These are phyloP conservation scores for Beauveria caledonica DNA, from an alignment of 2,329 filamentous ascomycete genomes.

Conservation along the genomic window DNA sequence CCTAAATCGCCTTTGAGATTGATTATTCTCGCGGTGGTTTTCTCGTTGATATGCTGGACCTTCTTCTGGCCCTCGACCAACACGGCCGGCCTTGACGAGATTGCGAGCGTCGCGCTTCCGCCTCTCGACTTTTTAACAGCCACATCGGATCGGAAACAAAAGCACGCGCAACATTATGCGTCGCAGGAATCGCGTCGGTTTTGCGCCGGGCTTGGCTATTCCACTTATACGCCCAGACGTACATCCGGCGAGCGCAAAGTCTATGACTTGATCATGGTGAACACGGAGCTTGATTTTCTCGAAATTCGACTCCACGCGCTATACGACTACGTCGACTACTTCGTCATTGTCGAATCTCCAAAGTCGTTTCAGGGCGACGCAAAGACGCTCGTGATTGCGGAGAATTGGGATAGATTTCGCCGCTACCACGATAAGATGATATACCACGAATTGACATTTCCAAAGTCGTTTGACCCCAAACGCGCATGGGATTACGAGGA, in stretches of 20 bases:
- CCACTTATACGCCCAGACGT: conserved; percentile 20
- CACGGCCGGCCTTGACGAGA: not conserved
- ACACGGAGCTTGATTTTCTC: conserved; percentile 56
- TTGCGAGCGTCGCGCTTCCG: not conserved
- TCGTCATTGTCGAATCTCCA: conserved; percentile 52
- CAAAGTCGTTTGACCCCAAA: conserved; percentile 28
- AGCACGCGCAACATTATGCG: conserved; percentile 19
- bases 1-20: not conserved
- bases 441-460: conserved; percentile 44
- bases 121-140: conserved; percentile 8
- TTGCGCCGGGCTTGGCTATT: conserved; percentile 26
- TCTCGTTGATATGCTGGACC: not conserved
- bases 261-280: conserved; percentile 52
- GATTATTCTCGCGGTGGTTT: not conserved
- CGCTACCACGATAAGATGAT: conserved; percentile 53
- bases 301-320: conserved; percentile 55
- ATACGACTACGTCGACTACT: conserved; percentile 53
- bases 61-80: not conserved
- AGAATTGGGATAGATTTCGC: conserved; percentile 43
- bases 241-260: conserved; percentile 22
- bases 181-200: conserved; percentile 22
- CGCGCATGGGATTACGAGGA: conserved; percentile 44
- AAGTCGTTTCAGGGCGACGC: conserved; percentile 48
- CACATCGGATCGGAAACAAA: conserved; percentile 3
- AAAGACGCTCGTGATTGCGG: conserved; percentile 46